phyloP scores from a whole-genome alignment of 257 asterid genomes.

The Ajuga chamaepitys region DNA sequence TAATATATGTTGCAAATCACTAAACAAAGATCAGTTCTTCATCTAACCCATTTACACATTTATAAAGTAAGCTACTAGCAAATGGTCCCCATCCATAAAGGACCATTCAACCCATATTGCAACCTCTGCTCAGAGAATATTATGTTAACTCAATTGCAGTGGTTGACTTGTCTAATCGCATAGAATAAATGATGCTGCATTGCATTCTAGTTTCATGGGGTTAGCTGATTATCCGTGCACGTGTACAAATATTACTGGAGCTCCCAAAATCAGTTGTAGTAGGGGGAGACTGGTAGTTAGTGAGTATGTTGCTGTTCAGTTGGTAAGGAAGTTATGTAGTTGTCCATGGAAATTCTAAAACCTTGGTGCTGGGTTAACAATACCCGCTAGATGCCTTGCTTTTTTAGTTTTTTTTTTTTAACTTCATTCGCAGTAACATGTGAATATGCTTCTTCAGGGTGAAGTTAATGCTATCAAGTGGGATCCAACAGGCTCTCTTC shows the following conservation, averaged over 20 bases:
- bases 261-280: background rate
- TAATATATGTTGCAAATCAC: too few relatives aligned
- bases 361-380: background rate
- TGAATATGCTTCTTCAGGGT: constrained; percentile 42
- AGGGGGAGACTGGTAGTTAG: background rate
- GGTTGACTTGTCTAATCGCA: background rate
- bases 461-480: constrained; percentile 98
- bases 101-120: too few relatives aligned
- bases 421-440: constrained; percentile 9
- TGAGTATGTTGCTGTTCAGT: background rate
- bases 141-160: background rate
- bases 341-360: background rate
- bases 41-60: too few relatives aligned
- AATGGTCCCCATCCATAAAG: too few relatives aligned
- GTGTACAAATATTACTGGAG: background rate
- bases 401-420: too few relatives aligned
- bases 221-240: background rate
- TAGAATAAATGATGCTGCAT: background rate
- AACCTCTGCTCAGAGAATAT: background rate
- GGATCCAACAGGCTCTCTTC: constrained; percentile 88
- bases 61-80: too few relatives aligned
- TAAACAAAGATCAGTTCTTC: too few relatives aligned
- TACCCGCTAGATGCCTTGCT: background rate
- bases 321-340: background rate
- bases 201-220: background rate